These are phyloP conservation scores for Knoxdaviesia capensis DNA, from an alignment of 2,329 filamentous ascomycete species.

Conservation along the genomic window DNA sequence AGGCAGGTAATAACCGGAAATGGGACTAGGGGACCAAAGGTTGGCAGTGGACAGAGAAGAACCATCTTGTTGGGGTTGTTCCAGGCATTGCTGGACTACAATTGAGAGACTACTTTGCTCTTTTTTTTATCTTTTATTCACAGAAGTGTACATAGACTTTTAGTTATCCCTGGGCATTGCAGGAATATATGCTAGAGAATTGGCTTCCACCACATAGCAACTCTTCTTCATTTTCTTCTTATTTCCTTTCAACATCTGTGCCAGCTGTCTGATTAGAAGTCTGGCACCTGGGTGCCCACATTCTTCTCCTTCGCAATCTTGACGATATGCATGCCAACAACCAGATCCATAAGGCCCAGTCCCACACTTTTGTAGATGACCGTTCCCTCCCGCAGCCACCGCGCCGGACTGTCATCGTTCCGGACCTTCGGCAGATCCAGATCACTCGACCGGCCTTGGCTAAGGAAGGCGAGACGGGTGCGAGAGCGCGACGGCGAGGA, in stretches of 20 bases:
- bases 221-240: neutral
- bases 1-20: slow-evolving; percentile 3
- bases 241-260: slow-evolving; percentile 1
- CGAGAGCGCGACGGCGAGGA: too few species aligned
- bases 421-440: slow-evolving; percentile 13
- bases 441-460: too few species aligned
- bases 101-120: too few species aligned
- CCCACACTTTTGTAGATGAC: slow-evolving; percentile 52
- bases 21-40: neutral
- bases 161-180: too few species aligned
- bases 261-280: slow-evolving; percentile 19
- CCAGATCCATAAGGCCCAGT: slow-evolving; percentile 44
- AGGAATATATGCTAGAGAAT: neutral
- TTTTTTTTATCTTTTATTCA: too few species aligned
- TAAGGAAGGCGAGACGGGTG: too few species aligned
- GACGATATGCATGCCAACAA: slow-evolving; percentile 37
- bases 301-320: slow-evolving; percentile 31
- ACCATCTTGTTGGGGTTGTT: neutral
- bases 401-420: slow-evolving; percentile 27
- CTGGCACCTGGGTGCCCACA: slow-evolving; percentile 30
- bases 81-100: neutral
- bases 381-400: slow-evolving; percentile 40
- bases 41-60: slow-evolving; percentile 4
- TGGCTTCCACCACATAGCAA: slow-evolving; percentile 1
- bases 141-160: too few species aligned